phyloP scores from a whole-genome alignment of 108 stramenopile species.

The Nitzschia palea region DNA sequence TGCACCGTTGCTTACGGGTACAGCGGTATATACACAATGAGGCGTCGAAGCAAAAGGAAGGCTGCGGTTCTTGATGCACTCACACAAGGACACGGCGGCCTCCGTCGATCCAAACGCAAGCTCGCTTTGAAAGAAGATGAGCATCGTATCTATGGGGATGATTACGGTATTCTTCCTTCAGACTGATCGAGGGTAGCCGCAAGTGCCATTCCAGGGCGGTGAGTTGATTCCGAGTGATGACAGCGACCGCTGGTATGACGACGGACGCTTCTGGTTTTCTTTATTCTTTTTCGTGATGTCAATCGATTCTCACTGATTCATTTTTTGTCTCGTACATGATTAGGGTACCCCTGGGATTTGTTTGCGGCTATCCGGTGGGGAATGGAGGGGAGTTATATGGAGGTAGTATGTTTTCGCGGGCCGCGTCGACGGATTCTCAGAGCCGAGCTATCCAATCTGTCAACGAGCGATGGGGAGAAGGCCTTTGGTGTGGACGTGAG shows the following conservation, averaged over 20 bases:
- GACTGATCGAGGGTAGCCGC: slow-evolving; percentile 83
- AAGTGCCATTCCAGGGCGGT: slow-evolving; percentile 84
- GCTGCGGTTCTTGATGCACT: slow-evolving; percentile 33
- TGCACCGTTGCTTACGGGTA: no score
- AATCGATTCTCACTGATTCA: slow-evolving; percentile 13
- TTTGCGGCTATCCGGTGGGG: slow-evolving; percentile 83
- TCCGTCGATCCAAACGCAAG: slow-evolving; percentile 52
- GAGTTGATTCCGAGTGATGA: slow-evolving; percentile 34
- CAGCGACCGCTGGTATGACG: no score
- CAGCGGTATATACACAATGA: no score
- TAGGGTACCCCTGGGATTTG: slow-evolving; percentile 90
- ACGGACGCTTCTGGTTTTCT: no score
- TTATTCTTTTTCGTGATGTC: no score
- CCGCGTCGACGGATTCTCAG: slow-evolving; percentile 82
- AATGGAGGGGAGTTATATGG: slow-evolving; percentile 80
- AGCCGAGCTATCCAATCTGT: slow-evolving; percentile 78
- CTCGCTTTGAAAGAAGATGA: slow-evolving; percentile 42
- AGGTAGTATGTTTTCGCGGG: slow-evolving; percentile 80
- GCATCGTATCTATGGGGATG: slow-evolving; percentile 67
- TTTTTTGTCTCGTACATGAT: no score
- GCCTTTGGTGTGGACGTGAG: slow-evolving; percentile 56
- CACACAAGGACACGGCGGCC: slow-evolving; percentile 31
- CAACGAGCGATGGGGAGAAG: slow-evolving; percentile 77
- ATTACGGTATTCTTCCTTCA: slow-evolving; percentile 80
- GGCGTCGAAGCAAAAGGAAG: slow-evolving; percentile 54